Evolutionary conservation across 306 rosid genomes (phyloP).

Genomic region (Phaseolus lunatus): DNA sequence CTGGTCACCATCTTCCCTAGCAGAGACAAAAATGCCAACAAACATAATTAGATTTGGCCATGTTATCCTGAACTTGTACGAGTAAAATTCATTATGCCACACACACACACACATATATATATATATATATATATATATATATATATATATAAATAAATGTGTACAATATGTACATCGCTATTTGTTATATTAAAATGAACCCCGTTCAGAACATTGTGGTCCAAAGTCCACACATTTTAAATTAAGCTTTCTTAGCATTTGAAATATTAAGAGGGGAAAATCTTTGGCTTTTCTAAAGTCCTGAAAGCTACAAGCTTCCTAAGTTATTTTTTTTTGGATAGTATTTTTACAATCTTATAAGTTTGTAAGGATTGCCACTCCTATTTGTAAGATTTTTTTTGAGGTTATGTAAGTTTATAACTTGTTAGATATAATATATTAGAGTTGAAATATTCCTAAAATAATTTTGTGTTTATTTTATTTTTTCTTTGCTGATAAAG

Average conservation of each 20-base stretch:
- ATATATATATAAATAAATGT: slow-evolving; percentile 33
- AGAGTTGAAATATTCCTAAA: no score
- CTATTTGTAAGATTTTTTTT: no score
- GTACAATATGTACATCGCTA: background rate
- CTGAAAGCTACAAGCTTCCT: slow-evolving; percentile 7
- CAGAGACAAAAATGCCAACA: slow-evolving; percentile 61
- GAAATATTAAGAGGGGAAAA: background rate
- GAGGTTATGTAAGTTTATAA: no score
- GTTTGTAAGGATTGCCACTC: no score
- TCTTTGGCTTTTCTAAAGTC: background rate
- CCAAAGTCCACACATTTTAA: slow-evolving; percentile 29
- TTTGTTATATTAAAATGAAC: slow-evolving; percentile 17
- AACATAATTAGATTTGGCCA: slow-evolving; percentile 46
- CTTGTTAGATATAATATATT: no score
- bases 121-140: no score
- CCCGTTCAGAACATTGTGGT: slow-evolving; percentile 38
- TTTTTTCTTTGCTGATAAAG: no score
- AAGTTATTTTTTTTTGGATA: background rate
- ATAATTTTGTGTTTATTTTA: no score
- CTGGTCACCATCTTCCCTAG: slow-evolving; percentile 58
- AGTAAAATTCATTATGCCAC: slow-evolving; percentile 26
- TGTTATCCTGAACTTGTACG: slow-evolving; percentile 41
- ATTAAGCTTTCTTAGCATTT: background rate
- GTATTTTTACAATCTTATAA: background rate
- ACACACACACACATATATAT: no score